Evolutionary conservation across 148 eudicot genomes (phyloP), one percentile per base, ranked within the genome.

Genomic region (Spergularia marina): DNA sequence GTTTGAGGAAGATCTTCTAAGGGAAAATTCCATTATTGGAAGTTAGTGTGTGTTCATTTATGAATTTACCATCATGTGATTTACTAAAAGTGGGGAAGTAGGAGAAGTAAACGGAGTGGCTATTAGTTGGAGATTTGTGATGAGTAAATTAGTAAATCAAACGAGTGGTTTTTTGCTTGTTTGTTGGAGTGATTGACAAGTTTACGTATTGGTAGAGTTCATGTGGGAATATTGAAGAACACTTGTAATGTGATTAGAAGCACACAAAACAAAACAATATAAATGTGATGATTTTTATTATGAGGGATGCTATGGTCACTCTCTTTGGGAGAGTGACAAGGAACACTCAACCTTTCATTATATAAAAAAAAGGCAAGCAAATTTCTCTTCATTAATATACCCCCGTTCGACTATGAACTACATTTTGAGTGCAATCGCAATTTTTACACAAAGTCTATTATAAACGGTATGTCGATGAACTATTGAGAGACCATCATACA

Each of bases 11-110:
- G 72, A 21, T 62, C 66, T 81, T 62, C 80, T 73, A 12, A 72
- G 55, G 58, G 80, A 73, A 51, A 15, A 76, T 20, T 81, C 83
- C 83, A 81, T 81, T 36, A n/a, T 47, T 74, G 25, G 54, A 52
- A 36, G 0, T 20, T 62, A 12, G 73, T 30, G 13, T 44, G 25
- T 20, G 4, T 71, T 20, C 40, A 11, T 36, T 49, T 56, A 25
- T 17, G 11, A 18, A 14, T 40, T 60, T 71, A 16, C 62, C 55
- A 16, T 8, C 16, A 62, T 53, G 65, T 6, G 53, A 1, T 74
- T 53, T 58, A 57, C 67, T 56, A 16, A 65, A 57, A 70, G 40
- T 39, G 59, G 79, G 79, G 49, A 57, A 76, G 53, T 40, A 71
- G 49, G 56, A 44, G 49, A 44, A 44, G 49, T 30, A 76, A 56